These are phyloP conservation scores for Sequoia sempervirens DNA, from an alignment of 75 land plant species.

Conservation along the genomic window DNA sequence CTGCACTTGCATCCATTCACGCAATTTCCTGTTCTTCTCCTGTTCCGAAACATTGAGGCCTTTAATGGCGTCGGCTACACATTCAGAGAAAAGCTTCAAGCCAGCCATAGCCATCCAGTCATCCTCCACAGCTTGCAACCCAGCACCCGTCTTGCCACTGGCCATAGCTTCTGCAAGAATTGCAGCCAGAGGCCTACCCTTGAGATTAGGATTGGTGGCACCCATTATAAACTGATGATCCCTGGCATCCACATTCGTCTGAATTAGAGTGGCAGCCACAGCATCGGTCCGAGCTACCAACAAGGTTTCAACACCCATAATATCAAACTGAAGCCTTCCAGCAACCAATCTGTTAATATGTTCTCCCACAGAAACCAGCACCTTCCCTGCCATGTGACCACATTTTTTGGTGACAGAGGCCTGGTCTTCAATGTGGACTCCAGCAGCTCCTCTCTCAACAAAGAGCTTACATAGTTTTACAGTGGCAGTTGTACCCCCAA, in stretches of 20 bases:
- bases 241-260: slow-evolving; percentile 69
- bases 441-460: slow-evolving; percentile 92
- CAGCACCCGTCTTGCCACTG: slow-evolving; percentile 52
- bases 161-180: slow-evolving; percentile 49
- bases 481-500: slow-evolving; percentile 90
- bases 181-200: slow-evolving; percentile 38
- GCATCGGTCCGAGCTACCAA: slow-evolving; percentile 87
- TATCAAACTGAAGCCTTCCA: slow-evolving; percentile 78
- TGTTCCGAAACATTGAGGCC: slow-evolving; percentile 36
- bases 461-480: slow-evolving; percentile 90
- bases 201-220: slow-evolving; percentile 64
- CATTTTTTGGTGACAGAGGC: slow-evolving; percentile 67
- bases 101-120: slow-evolving; percentile 56
- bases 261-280: slow-evolving; percentile 72
- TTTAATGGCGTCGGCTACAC: slow-evolving; percentile 53
- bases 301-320: slow-evolving; percentile 86
- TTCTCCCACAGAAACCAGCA: slow-evolving; percentile 68
- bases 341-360: slow-evolving; percentile 86
- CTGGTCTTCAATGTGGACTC: slow-evolving; percentile 81
- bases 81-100: slow-evolving; percentile 68
- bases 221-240: slow-evolving; percentile 90
- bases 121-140: slow-evolving; percentile 83
- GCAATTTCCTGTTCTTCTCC: slow-evolving; percentile 47
- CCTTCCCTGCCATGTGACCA: slow-evolving; percentile 97
- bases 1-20: slow-evolving; percentile 35